Evolutionary conservation across 768 basidiomycete genomes (phyloP).

Genomic region (Termitomyces heimii): DNA sequence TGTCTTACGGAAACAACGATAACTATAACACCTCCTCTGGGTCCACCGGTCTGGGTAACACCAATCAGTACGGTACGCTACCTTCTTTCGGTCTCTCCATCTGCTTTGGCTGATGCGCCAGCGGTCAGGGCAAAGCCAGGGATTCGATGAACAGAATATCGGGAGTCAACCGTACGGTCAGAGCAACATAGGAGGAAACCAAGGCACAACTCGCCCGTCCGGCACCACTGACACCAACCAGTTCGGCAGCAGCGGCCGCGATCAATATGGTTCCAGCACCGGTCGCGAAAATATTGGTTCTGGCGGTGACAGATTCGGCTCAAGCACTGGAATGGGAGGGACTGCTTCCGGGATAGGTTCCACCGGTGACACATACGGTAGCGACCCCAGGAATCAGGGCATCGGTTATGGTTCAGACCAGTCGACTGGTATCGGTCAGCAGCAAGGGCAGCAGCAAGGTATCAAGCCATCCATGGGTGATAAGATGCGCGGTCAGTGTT

Average conservation of each 20-base stretch:
- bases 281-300: conserved; percentile 9
- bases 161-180: neutral
- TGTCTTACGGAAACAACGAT: conserved; percentile 13
- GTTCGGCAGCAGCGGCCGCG: neutral
- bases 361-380: neutral
- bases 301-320: conserved; percentile 7
- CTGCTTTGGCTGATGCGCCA: neutral
- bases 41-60: conserved; percentile 1
- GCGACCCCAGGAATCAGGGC: neutral
- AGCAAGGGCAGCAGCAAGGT: neutral
- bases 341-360: conserved; percentile 2
- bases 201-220: neutral
- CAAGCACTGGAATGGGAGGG: conserved; percentile 4
- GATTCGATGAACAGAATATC: neutral
- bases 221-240: conserved; percentile 1
- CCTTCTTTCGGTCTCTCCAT: no score
- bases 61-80: conserved; percentile 1
- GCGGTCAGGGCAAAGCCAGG: conserved; percentile 2
- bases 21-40: conserved; percentile 7
- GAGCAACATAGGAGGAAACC: neutral
- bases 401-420: neutral
- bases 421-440: neutral
- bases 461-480: conserved; percentile 14
- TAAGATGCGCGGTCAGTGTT: conserved; percentile 15
- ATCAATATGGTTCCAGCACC: conserved; percentile 1